Percentiles rank a stretch among this genome's conserved stretches.
These are phyloP conservation scores for Raffaelea arxii DNA, from an alignment of 2,329 filamentous ascomycete species.

Conservation along the genomic window DNA sequence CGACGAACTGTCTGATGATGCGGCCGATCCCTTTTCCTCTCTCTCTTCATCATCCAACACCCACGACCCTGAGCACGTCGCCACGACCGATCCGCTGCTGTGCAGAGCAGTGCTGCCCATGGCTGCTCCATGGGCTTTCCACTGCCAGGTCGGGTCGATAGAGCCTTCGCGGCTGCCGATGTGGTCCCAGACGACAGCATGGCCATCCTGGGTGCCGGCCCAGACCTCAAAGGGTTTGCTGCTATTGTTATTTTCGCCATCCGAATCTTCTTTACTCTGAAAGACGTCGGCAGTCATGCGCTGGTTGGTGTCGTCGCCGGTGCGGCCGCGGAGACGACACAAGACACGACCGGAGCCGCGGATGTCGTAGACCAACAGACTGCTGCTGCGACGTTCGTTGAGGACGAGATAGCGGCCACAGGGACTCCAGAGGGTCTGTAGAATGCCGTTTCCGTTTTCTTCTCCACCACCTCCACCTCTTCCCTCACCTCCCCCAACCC, in stretches of 20 bases:
- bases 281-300: slow-evolving; percentile 47
- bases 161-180: slow-evolving; percentile 39
- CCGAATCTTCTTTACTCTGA: slow-evolving; percentile 14
- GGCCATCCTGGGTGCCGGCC: slow-evolving; percentile 46
- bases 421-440: slow-evolving; percentile 51
- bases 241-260: slow-evolving; percentile 7
- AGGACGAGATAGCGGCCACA: slow-evolving; percentile 55
- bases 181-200: slow-evolving; percentile 48
- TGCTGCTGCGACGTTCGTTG: slow-evolving; percentile 46
- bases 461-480: background rate
- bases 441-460: slow-evolving; percentile 54
- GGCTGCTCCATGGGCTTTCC: slow-evolving; percentile 35
- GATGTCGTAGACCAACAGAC: slow-evolving; percentile 53
- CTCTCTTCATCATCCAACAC: too few species aligned
- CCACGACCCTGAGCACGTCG: slow-evolving; percentile 49
- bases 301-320: slow-evolving; percentile 41
- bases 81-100: slow-evolving; percentile 43
- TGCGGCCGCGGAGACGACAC: slow-evolving; percentile 40
- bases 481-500: slow-evolving; percentile 28
- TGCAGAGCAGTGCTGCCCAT: slow-evolving; percentile 43
- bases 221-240: slow-evolving; percentile 48
- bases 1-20: too few species aligned
- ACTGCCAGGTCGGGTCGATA: slow-evolving; percentile 36
- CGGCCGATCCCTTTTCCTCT: too few species aligned
- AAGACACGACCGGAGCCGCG: slow-evolving; percentile 49